Evolutionary conservation across 2,329 filamentous ascomycete species (phyloP), one percentile per base, ranked within the genome.

Genomic region (Xylaria arbuscula): DNA sequence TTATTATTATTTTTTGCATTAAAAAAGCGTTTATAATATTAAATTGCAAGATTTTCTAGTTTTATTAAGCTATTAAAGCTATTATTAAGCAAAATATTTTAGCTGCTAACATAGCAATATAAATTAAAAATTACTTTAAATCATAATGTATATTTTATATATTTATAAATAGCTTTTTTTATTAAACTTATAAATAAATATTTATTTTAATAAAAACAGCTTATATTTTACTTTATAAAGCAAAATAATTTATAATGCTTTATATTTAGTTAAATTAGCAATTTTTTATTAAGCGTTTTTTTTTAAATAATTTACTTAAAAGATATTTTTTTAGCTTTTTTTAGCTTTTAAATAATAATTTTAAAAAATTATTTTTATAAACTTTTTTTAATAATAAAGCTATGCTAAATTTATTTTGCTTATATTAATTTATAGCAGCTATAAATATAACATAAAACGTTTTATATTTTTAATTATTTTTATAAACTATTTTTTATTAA

Each of bases 121-220:
- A 24, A 9, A 24, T 42, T 56, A 56, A 17, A 56, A 28, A 42
- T 56, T 17, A 24, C 22, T 38, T 42, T 56, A 24, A 15, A 56
- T 24, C 24, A 56, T 17, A 24, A 56, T 28, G 2, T 42, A 15
- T 8, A 42, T 3, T 42, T 56, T 56, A 56, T 56, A 56, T 2
- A 15, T 40, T 24, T 56, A 13, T 6, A 56, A 56, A 56, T 24
- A 56, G 2, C n/a, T 38, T 56, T 56, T 24, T 24, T 56, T 56
- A 17, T 56, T 56, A 42, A 56, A 56, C 15, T 56, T 56, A 56
- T 56, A 56, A 15, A 40, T 56, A 56, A 56, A 56, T 15, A 56
- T 17, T 42, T 56, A 56, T 40, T 56, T 56, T 24, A 56, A 22
- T 1, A 38, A 24, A 8, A 56, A 42, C 8, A 56, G 54, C 5